These are phyloP conservation scores for Lecanicillium sp. DNA, from an alignment of 2,329 filamentous ascomycete species.

Conservation along the genomic window DNA sequence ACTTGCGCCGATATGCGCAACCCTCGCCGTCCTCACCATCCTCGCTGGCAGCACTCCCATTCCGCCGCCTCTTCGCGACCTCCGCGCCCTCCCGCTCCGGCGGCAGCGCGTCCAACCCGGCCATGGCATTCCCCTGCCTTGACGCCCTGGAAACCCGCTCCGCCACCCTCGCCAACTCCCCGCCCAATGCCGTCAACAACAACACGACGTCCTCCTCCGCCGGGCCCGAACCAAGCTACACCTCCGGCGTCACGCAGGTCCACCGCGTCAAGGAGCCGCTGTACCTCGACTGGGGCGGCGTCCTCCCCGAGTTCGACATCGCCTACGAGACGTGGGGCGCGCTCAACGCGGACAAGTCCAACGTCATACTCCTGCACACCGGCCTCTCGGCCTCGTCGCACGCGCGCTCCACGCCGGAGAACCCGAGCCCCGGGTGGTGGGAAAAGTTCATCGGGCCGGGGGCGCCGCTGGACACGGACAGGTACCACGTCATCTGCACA, in stretches of 20 bases:
- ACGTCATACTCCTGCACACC: slow-evolving; percentile 88
- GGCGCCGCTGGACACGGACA: slow-evolving; percentile 77
- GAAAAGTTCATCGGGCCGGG: slow-evolving; percentile 95
- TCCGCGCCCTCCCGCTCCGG: slow-evolving; percentile 22
- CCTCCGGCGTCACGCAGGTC: slow-evolving; percentile 72
- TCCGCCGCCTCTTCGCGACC: slow-evolving; percentile 2
- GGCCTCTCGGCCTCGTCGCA: slow-evolving; percentile 96
- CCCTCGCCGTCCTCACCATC: not conserved
- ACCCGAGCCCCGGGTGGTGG: slow-evolving; percentile 94
- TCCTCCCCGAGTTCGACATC: slow-evolving; percentile 81
- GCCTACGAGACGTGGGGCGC: slow-evolving; percentile 91
- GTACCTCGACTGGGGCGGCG: slow-evolving; percentile 88
- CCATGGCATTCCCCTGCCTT: slow-evolving; percentile 84
- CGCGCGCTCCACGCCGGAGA: slow-evolving; percentile 82
- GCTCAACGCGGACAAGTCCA: slow-evolving; percentile 73
- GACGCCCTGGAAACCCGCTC: slow-evolving; percentile 77
- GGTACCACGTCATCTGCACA: slow-evolving; percentile 91
- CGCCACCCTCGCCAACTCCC: slow-evolving; percentile 53
- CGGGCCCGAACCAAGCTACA: slow-evolving; percentile 92
- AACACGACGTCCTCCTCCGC: slow-evolving; percentile 52
- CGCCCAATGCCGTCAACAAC: slow-evolving; percentile 4
- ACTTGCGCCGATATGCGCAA: slow-evolving; percentile 3
- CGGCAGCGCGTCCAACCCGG: slow-evolving; percentile 62
- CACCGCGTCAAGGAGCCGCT: slow-evolving; percentile 72
- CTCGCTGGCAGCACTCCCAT: slow-evolving; percentile 16